Conservation (phyloP, 1,284 basidiomycete species). For the Kalmanozyma brasiliensis region DNA sequence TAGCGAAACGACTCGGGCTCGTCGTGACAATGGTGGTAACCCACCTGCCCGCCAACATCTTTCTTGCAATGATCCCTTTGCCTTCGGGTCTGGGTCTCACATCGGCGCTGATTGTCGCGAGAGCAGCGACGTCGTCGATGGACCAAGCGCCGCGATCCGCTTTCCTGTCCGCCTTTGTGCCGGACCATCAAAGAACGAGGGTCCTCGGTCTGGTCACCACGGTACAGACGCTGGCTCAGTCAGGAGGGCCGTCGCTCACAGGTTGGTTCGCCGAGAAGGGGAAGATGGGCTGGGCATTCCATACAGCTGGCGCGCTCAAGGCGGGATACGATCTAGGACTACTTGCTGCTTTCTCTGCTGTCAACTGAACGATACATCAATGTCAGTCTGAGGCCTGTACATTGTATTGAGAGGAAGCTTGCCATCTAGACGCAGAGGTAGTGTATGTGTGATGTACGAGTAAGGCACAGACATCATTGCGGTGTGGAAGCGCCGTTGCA, state of each 20-base stretch:
- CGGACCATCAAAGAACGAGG: conserved; percentile 8
- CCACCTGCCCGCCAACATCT: conserved; percentile 21
- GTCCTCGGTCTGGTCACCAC: conserved; percentile 25
- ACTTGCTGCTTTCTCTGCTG: too few species aligned
- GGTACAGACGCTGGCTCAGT: conserved; percentile 24
- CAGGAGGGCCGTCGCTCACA: conserved; percentile 16
- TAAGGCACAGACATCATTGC: too few species aligned
- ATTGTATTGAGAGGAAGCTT: too few species aligned
- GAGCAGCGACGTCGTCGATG: conserved; percentile 23
- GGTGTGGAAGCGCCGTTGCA: too few species aligned
- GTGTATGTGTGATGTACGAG: too few species aligned
- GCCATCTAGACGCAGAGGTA: too few species aligned
- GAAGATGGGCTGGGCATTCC: conserved; percentile 24
- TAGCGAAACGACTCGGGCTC: conserved; percentile 15
- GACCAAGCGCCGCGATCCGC: conserved; percentile 26
- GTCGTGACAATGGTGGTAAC: conserved; percentile 24
- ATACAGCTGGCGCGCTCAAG: conserved; percentile 20
- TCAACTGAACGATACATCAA: too few species aligned
- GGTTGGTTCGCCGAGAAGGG: conserved; percentile 16
- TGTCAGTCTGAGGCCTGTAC: too few species aligned
- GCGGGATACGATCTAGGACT: too few species aligned
- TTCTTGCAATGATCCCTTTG: conserved; percentile 11
- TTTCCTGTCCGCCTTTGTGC: conserved; percentile 18
- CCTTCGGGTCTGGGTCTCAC: conserved; percentile 8
- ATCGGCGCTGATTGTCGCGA: conserved; percentile 17